A percentile compares a stretch with the other conserved stretches of the same genome.
Conservation (phyloP, 805 yeast genomes). For the Kodamaea fukazawae region DNA sequence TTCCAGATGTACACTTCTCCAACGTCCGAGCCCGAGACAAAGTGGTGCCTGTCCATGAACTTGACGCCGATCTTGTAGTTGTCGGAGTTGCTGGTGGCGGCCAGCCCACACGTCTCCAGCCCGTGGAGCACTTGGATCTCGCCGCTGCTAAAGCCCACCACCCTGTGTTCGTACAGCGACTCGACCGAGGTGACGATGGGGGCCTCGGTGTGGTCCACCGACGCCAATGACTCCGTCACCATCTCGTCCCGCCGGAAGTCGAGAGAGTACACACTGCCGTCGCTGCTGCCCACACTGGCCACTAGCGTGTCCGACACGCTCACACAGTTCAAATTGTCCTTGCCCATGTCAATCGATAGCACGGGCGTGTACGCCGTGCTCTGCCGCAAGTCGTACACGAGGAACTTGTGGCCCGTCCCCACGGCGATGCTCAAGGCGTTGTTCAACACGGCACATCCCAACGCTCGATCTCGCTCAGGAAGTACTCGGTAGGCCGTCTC, state of each 20-base stretch:
- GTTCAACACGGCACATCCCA: constrained; percentile 20
- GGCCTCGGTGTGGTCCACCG: no score
- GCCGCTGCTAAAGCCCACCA: constrained; percentile 5
- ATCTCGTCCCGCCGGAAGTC: constrained; percentile 21
- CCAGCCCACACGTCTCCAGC: neutral
- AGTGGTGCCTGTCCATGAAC: constrained; percentile 4
- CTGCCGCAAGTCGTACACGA: constrained; percentile 24
- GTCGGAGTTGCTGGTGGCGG: neutral
- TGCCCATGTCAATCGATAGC: constrained; percentile 17
- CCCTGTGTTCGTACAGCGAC: neutral
- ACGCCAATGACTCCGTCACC: constrained; percentile 5
- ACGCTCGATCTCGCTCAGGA: constrained; percentile 15
- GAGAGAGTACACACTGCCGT: constrained; percentile 19
- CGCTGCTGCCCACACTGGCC: constrained; percentile 19
- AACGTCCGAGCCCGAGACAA: constrained; percentile 18
- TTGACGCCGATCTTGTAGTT: constrained; percentile 11
- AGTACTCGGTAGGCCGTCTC: constrained; percentile 4
- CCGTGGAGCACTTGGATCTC: neutral
- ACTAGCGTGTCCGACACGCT: constrained; percentile 4
- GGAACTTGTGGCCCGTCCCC: constrained; percentile 23
- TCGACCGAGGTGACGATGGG: constrained; percentile 7
- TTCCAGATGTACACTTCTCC: constrained; percentile 20
- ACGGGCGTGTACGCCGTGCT: constrained; percentile 11
- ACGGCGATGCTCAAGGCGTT: constrained; percentile 21
- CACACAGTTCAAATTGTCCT: constrained; percentile 24